Conservation (phyloP, 192 early-diverging fungal species). For the Rhizophagus prolifer region DNA sequence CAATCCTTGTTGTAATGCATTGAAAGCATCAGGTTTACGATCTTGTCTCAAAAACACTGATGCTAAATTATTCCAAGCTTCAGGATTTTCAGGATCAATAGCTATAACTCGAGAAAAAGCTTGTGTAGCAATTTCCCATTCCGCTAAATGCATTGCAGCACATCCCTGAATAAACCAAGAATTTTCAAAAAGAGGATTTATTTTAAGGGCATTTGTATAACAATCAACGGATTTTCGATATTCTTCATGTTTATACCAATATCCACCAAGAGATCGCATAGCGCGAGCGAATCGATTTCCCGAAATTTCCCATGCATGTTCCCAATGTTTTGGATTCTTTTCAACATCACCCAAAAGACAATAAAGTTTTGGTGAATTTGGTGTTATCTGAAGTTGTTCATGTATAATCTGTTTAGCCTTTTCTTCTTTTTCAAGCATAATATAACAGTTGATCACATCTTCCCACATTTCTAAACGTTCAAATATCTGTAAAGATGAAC, state of each 20-base stretch:
- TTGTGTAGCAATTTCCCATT: slow-evolving; percentile 70
- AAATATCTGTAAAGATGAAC: slow-evolving; percentile 93
- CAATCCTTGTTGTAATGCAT: slow-evolving; percentile 78
- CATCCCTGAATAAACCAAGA: slow-evolving; percentile 98
- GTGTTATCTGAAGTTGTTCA: slow-evolving; percentile 57
- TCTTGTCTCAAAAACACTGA: slow-evolving; percentile 73
- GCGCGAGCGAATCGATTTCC: slow-evolving; percentile 82
- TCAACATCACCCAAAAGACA: slow-evolving; percentile 90
- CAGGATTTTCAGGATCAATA: slow-evolving; percentile 79
- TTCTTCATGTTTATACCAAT: slow-evolving; percentile 69
- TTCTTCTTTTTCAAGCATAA: slow-evolving; percentile 79
- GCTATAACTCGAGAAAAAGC: slow-evolving; percentile 77
- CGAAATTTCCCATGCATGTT: slow-evolving; percentile 88
- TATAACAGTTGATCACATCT: slow-evolving; percentile 84
- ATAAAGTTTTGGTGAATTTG: slow-evolving; percentile 80
- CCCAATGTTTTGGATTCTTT: slow-evolving; percentile 72
- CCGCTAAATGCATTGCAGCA: slow-evolving; percentile 76
- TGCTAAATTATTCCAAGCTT: slow-evolving; percentile 97
- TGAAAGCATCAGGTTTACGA: slow-evolving; percentile 75
- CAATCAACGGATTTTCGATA: slow-evolving; percentile 65
- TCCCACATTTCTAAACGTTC: slow-evolving; percentile 97
- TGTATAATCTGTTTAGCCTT: slow-evolving; percentile 84
- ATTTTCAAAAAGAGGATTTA: slow-evolving; percentile 94
- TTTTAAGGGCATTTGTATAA: slow-evolving; percentile 78
- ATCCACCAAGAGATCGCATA: slow-evolving; percentile 89